These are phyloP conservation scores for Urochloa ruziziensis DNA, from an alignment of 176 grass and related monocot genomes.

Conservation along the genomic window DNA sequence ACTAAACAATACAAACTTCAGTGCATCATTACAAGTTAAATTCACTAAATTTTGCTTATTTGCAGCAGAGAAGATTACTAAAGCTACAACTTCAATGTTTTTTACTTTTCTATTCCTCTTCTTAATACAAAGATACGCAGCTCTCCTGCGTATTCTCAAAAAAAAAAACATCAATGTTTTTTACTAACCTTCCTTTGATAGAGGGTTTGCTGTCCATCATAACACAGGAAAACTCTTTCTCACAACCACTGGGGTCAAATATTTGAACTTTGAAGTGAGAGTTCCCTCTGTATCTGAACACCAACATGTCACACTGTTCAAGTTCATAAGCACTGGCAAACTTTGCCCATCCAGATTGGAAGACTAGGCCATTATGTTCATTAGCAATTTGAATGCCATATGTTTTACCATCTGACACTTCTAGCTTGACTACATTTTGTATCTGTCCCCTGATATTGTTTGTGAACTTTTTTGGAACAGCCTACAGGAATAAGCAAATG, in stretches of 20 bases:
- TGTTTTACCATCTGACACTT: conserved; percentile 17
- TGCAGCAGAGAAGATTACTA: neutral
- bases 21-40: neutral
- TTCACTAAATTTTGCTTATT: neutral
- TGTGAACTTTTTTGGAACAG: conserved; percentile 22
- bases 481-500: conserved; percentile 6
- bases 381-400: conserved; percentile 22
- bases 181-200: neutral
- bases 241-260: neutral
- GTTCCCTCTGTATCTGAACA: neutral
- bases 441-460: conserved; percentile 15
- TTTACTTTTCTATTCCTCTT: neutral
- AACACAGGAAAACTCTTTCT: neutral
- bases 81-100: neutral
- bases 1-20: neutral
- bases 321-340: neutral
- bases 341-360: neutral
- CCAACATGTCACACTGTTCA: neutral
- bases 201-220: neutral
- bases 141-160: too few relatives aligned
- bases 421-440: neutral
- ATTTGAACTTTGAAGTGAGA: neutral
- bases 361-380: neutral
- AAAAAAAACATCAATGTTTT: conserved; percentile 28
- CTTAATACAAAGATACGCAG: too few relatives aligned